Conservation (phyloP, 106 monocot genomes). For the Allium sativum region DNA sequence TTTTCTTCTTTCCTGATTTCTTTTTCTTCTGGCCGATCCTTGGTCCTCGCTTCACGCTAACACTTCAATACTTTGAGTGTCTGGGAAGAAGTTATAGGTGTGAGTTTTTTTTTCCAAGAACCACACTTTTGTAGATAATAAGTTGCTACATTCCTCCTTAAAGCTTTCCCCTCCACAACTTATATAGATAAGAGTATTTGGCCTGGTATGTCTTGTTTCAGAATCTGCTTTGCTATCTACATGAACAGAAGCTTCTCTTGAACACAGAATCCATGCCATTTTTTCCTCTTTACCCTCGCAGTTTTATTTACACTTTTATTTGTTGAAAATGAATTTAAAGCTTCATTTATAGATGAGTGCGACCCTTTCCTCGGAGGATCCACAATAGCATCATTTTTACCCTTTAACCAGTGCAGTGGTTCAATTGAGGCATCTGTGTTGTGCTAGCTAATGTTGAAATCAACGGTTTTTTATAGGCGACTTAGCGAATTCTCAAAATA, state of each 20-base stretch:
- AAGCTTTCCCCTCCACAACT: slow-evolving; percentile 99
- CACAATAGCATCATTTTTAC: slow-evolving; percentile 84
- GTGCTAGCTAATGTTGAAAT: slow-evolving; percentile 83
- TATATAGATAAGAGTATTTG: slow-evolving; percentile 82
- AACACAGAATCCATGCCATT: slow-evolving; percentile 90
- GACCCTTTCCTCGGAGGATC: slow-evolving; percentile 99
- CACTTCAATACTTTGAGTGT: slow-evolving; percentile 87
- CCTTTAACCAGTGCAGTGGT: slow-evolving; percentile 85
- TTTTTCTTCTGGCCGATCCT: slow-evolving; percentile 35
- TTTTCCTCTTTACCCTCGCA: slow-evolving; percentile 78
- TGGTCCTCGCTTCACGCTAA: slow-evolving; percentile 63
- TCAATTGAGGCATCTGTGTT: slow-evolving; percentile 91
- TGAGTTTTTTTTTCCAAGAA: slow-evolving; percentile 90
- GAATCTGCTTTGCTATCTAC: slow-evolving; percentile 49
- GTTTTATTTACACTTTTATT: slow-evolving; percentile 18
- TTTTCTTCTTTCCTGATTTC: slow-evolving; percentile 36
- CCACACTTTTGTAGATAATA: slow-evolving; percentile 68
- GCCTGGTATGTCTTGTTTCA: slow-evolving; percentile 53
- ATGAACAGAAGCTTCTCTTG: slow-evolving; percentile 81
- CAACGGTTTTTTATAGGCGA: slow-evolving; percentile 59
- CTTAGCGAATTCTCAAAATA: slow-evolving; percentile 84
- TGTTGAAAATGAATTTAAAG: slow-evolving; percentile 34
- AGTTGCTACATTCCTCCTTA: slow-evolving; percentile 70
- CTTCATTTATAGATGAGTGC: slow-evolving; percentile 50
- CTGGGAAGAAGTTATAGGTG: slow-evolving; percentile 94